phyloP scores from a whole-genome alignment of 1,284 basidiomycete genomes.

The Wallemia ichthyophaga region DNA sequence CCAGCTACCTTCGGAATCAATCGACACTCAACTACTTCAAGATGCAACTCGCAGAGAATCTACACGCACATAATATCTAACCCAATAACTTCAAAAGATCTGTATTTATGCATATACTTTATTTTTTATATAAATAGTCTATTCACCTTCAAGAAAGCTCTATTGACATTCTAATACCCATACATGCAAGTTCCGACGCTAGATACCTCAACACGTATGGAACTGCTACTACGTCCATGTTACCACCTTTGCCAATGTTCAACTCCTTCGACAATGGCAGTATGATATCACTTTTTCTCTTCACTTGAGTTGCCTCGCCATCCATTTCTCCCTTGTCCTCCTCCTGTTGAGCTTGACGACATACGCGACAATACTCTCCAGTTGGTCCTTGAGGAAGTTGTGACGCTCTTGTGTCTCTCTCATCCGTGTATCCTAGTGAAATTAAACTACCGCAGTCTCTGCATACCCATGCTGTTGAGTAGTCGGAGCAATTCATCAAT shows the following conservation, averaged over 20 bases:
- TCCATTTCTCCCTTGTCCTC: constrained; percentile 21
- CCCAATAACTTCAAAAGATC: too few species aligned
- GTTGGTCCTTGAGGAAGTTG: constrained; percentile 31
- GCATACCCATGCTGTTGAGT: constrained; percentile 95
- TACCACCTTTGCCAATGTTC: constrained; percentile 23
- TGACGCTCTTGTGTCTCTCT: constrained; percentile 21
- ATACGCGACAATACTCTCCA: constrained; percentile 78
- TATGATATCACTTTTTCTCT: constrained; percentile 33
- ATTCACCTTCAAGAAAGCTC: constrained; percentile 5
- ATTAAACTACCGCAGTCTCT: constrained; percentile 82
- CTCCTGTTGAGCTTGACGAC: constrained; percentile 31
- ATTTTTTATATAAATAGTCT: not conserved
- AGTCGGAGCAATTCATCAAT: constrained; percentile 98
- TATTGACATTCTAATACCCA: constrained; percentile 23
- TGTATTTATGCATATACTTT: not conserved
- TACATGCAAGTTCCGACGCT: constrained; percentile 25
- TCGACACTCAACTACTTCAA: constrained; percentile 85
- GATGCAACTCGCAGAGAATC: constrained; percentile 69
- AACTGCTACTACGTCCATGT: constrained; percentile 75
- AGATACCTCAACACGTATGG: constrained; percentile 63
- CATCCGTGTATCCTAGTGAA: constrained; percentile 72
- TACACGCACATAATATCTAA: not conserved
- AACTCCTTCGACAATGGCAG: constrained; percentile 13
- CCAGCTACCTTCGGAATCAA: constrained; percentile 63
- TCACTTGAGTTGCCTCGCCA: constrained; percentile 28